Evolutionary conservation across 768 basidiomycete species (phyloP).

Genomic region (Mycena indigotica): DNA sequence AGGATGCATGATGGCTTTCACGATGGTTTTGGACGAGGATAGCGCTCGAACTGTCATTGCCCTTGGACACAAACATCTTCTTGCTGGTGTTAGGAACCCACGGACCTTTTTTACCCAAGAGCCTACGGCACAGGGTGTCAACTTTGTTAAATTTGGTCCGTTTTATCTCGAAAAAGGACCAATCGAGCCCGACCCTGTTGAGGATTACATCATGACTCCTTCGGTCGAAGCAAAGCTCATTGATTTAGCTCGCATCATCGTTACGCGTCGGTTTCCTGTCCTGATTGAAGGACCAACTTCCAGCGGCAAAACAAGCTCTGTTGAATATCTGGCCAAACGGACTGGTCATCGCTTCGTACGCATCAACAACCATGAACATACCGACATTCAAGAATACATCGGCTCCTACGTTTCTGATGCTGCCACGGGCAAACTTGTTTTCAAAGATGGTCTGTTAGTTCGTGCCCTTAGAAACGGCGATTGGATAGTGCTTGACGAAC

Average conservation of each 20-base stretch:
- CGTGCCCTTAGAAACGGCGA: slow-evolving; percentile 88
- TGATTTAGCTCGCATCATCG: slow-evolving; percentile 88
- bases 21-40: slow-evolving; percentile 82
- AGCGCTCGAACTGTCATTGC: slow-evolving; percentile 68
- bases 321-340: slow-evolving; percentile 90
- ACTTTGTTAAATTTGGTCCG: slow-evolving; percentile 83
- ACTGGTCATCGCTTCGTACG: slow-evolving; percentile 96
- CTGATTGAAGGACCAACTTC: slow-evolving; percentile 98
- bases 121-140: slow-evolving; percentile 53
- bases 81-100: slow-evolving; percentile 78
- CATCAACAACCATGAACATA: slow-evolving; percentile 99
- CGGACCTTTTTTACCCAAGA: slow-evolving; percentile 73
- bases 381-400: slow-evolving; percentile 98
- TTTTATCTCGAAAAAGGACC: slow-evolving; percentile 88
- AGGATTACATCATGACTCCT: slow-evolving; percentile 92
- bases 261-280: slow-evolving; percentile 88
- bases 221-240: slow-evolving; percentile 94
- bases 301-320: slow-evolving; percentile 94
- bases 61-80: slow-evolving; percentile 76
- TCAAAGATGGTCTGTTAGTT: slow-evolving; percentile 92
- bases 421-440: slow-evolving; percentile 88
- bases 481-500: slow-evolving; percentile 98
- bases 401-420: slow-evolving; percentile 96
- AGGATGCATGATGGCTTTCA: slow-evolving; percentile 97
- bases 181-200: slow-evolving; percentile 58